Percentiles rank a stretch among this genome's conserved stretches.
Conservation (phyloP, 805 yeast genomes). For the Wickerhamia fluorescens region DNA sequence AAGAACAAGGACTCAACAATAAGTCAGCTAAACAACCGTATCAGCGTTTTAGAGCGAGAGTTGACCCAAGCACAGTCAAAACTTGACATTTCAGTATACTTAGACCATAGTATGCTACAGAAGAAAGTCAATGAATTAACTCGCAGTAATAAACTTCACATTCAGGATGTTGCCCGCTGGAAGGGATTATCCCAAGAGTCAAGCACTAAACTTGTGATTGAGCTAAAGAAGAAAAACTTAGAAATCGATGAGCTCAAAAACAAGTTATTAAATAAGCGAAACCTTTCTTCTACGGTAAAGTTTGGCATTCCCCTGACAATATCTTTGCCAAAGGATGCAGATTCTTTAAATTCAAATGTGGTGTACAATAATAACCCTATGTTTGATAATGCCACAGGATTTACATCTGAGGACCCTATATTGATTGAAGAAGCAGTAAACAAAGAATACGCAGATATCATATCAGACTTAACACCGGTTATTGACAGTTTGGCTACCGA, state of each 20-base stretch:
- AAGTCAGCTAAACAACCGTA: conserved; percentile 14
- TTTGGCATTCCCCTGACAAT: conserved; percentile 19
- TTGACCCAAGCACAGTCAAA: conserved; percentile 12
- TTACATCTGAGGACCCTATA: no score
- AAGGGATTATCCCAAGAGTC: conserved; percentile 24
- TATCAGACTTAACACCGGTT: conserved; percentile 26
- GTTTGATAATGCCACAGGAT: conserved; percentile 15
- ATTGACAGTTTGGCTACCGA: conserved; percentile 30
- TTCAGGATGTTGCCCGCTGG: conserved; percentile 21
- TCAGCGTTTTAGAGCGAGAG: conserved; percentile 16
- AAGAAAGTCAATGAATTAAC: conserved; percentile 12
- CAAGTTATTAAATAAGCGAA: conserved; percentile 26
- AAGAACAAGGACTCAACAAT: conserved; percentile 24
- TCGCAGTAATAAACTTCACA: conserved; percentile 18
- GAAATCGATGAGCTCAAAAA: conserved; percentile 29
- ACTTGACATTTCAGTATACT: conserved; percentile 7
- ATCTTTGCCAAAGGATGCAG: conserved; percentile 12
- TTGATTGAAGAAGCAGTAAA: no score
- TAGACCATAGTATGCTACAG: conserved; percentile 13
- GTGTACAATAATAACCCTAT: conserved; percentile 28
- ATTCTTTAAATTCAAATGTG: conserved; percentile 5
- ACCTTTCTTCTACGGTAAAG: conserved; percentile 19
- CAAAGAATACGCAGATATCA: conserved; percentile 25
- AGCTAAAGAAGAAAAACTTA: conserved; percentile 24
- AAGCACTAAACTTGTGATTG: conserved; percentile 27